Evolutionary conservation across 2,329 filamentous ascomycete genomes (phyloP), one percentile per base, ranked within the genome.

Genomic region (Trichoderma aggressivum): DNA sequence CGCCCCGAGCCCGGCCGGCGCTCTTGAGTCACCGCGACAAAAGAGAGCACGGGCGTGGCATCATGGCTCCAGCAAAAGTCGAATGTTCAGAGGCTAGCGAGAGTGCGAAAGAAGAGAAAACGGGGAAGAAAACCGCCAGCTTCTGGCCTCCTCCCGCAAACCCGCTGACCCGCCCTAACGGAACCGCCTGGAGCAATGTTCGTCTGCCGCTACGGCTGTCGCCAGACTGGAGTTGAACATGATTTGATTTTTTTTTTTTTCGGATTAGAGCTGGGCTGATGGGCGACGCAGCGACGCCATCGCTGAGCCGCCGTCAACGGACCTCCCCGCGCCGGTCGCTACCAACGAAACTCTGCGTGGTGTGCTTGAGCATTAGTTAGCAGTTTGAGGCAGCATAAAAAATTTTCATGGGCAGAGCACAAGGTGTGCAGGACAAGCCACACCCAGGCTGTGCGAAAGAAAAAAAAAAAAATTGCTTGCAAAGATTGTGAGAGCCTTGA

Each of bases 1-100:
- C 39, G 16, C 43, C 65, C 65, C 55, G 65, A 68, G 39, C 43
- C 65, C 65, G 65, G 55, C 65, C 55, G 65, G 18, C 12, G 14
- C 32, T 53, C 56, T 70, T 72, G 70, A 72, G 65, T 72, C 70
- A 72, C 70, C 58, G 62, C 26, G 34, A 34, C 70, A 58, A n/a
- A n/a, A 26, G 32, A 43, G 39, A n/a, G 30, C 50, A 43, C 58
- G 30, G 36, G 65, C 70, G 69, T 72, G 65, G 67, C 70, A 69
- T 70, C 65, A 70, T 72, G 58, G 70, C 63, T 56, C 30, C 47
- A 70, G n/a, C 18, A 34, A 14, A 70, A 65, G 39, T 62, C 63
- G 58, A 62, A 71, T 70, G 68, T 70, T 70, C 50, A 58, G 34
- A 55, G 47, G 58, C 58, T 30, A 56, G 53, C 53, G 53, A 65